Conservation (phyloP, 2,329 filamentous ascomycete species). For the Zalaria sp. region DNA sequence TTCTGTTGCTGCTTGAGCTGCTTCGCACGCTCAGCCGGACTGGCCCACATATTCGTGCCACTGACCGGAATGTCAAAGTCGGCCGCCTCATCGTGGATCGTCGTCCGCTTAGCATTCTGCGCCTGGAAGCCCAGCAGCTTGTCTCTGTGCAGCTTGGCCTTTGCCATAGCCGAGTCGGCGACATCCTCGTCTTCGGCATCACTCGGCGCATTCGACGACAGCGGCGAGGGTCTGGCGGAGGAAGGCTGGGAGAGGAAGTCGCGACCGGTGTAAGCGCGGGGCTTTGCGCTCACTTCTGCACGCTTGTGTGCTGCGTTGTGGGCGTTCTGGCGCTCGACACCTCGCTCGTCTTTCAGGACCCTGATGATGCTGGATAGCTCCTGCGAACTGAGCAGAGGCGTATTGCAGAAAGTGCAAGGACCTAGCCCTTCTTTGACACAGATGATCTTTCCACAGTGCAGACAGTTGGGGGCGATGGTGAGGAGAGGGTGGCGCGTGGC, state of each 20-base stretch:
- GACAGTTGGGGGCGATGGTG: slow-evolving; percentile 82
- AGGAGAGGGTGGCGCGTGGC: slow-evolving; percentile 78
- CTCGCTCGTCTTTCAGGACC: slow-evolving; percentile 71
- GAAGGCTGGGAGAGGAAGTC: slow-evolving; percentile 19
- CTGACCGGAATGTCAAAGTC: slow-evolving; percentile 51
- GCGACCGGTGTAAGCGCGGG: slow-evolving; percentile 20
- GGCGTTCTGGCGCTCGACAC: slow-evolving; percentile 69
- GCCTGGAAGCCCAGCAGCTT: slow-evolving; percentile 70
- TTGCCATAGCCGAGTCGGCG: slow-evolving; percentile 45
- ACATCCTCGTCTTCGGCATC: slow-evolving; percentile 17
- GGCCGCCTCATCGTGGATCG: slow-evolving; percentile 72
- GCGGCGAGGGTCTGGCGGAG: slow-evolving; percentile 19
- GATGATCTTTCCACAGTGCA: slow-evolving; percentile 86
- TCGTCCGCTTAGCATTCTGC: slow-evolving; percentile 71
- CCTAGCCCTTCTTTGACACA: slow-evolving; percentile 89
- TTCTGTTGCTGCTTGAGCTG: slow-evolving; percentile 80
- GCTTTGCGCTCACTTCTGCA: slow-evolving; percentile 43
- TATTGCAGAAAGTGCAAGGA: slow-evolving; percentile 81
- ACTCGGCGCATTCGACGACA: slow-evolving; percentile 20
- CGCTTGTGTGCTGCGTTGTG: slow-evolving; percentile 59
- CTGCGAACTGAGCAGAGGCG: slow-evolving; percentile 52
- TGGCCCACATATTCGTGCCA: slow-evolving; percentile 68
- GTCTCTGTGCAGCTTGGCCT: slow-evolving; percentile 67
- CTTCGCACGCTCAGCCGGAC: slow-evolving; percentile 63
- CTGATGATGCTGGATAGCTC: slow-evolving; percentile 79